Percentiles rank a stretch among this genome's conserved stretches.
These are phyloP conservation scores for Nakataea oryzae DNA, from an alignment of 2,329 filamentous ascomycete genomes.

Conservation along the genomic window DNA sequence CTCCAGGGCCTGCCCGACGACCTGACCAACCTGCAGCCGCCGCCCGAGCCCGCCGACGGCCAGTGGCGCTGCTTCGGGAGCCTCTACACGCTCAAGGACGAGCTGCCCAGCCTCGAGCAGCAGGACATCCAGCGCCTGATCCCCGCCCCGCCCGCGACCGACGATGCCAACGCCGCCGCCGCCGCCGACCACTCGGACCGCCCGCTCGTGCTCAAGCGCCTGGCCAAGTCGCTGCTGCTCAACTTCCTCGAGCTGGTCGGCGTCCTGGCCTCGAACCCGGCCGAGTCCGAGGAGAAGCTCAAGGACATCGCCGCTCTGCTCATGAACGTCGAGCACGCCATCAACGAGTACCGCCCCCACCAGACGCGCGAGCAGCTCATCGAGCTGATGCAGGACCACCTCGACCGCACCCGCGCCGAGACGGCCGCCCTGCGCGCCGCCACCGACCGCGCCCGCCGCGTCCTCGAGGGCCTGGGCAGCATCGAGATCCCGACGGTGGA, in stretches of 20 bases:
- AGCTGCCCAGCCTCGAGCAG: conserved; percentile 56
- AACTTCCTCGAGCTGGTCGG: conserved; percentile 83
- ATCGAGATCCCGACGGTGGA: conserved; percentile 23
- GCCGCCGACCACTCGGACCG: conserved; percentile 44
- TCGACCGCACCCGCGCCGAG: conserved; percentile 63
- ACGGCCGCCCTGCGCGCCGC: conserved; percentile 57
- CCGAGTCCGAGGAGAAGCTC: conserved; percentile 58
- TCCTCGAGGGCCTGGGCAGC: conserved; percentile 59
- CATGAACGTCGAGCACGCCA: conserved; percentile 83
- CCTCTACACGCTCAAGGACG: conserved; percentile 50
- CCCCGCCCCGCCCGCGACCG: conserved; percentile 29
- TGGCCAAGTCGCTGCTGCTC: conserved; percentile 75
- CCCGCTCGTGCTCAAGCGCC: conserved; percentile 59
- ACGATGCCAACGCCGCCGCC: conserved; percentile 32
- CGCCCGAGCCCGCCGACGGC: conserved; percentile 59
- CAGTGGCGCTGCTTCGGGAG: conserved; percentile 68
- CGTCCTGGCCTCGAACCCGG: conserved; percentile 54
- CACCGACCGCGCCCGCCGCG: conserved; percentile 60
- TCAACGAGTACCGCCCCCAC: conserved; percentile 91
- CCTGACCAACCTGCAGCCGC: conserved; percentile 70
- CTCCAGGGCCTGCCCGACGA: conserved; percentile 52
- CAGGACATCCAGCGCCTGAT: conserved; percentile 60
- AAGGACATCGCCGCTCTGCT: conserved; percentile 72
- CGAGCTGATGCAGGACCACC: conserved; percentile 74
- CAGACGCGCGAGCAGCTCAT: conserved; percentile 86